Conservation (phyloP, 768 basidiomycete genomes). For the Gautieria morchelliformis region DNA sequence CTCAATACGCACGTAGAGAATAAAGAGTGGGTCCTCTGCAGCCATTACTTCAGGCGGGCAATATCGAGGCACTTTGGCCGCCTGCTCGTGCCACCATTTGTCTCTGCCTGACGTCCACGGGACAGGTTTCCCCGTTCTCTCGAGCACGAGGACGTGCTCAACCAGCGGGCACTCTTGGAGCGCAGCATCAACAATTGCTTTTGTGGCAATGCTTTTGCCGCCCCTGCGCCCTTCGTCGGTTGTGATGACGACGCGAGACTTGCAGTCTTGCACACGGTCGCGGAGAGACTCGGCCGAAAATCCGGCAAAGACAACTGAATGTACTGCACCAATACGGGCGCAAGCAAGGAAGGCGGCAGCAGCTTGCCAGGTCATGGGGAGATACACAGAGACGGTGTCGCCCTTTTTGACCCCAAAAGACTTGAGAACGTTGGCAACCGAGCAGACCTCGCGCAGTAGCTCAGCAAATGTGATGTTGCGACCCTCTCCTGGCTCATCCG, state of each 20-base stretch:
- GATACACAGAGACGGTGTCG: conserved; percentile 86
- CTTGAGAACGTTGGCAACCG: conserved; percentile 87
- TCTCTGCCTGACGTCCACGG: conserved; percentile 79
- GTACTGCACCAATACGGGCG: conserved; percentile 91
- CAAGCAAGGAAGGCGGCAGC: conserved; percentile 96
- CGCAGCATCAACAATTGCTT: conserved; percentile 88
- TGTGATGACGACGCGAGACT: conserved; percentile 85
- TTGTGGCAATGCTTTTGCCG: conserved; percentile 91
- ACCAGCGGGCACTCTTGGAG: conserved; percentile 76
- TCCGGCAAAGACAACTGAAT: conserved; percentile 96
- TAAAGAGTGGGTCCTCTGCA: conserved; percentile 95
- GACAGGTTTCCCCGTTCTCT: conserved; percentile 76
- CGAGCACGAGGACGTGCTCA: conserved; percentile 84
- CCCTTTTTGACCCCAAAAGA: conserved; percentile 88
- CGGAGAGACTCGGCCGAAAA: conserved; percentile 93
- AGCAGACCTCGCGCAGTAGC: conserved; percentile 83
- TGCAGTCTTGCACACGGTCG: conserved; percentile 86
- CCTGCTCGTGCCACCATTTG: conserved; percentile 95
- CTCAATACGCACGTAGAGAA: conserved; percentile 75
- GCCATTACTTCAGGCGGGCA: conserved; percentile 84
- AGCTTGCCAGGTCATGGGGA: conserved; percentile 93
- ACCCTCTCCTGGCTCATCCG: conserved; percentile 84
- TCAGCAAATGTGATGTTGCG: conserved; percentile 69
- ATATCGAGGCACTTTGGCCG: conserved; percentile 71
- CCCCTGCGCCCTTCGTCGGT: conserved; percentile 91